phyloP scores from a whole-genome alignment of 2,329 filamentous ascomycete species.

The Atkinsonella texensis region DNA sequence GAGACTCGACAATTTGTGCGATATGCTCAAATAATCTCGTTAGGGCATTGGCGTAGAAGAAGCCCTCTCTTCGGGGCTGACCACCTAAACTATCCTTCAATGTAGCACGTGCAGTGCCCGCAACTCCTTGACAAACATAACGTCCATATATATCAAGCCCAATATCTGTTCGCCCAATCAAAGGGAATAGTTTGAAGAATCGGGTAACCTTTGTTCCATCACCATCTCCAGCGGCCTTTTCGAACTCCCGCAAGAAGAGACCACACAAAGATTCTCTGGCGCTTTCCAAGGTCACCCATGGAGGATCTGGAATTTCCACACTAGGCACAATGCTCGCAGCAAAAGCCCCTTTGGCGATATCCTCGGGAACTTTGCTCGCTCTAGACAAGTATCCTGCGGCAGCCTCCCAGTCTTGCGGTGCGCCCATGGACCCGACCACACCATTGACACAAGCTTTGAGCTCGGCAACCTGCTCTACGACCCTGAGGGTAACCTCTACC shows the following conservation, averaged over 20 bases:
- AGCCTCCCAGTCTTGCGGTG: slow-evolving; percentile 96
- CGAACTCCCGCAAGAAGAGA: slow-evolving; percentile 87
- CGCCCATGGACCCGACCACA: slow-evolving; percentile 91
- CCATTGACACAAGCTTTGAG: slow-evolving; percentile 93
- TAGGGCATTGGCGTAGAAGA: slow-evolving; percentile 84
- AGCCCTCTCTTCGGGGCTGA: slow-evolving; percentile 50
- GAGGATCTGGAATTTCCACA: slow-evolving; percentile 86
- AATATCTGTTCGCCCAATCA: slow-evolving; percentile 80
- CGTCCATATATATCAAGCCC: slow-evolving; percentile 89
- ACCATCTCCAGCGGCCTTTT: slow-evolving; percentile 76
- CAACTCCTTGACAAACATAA: slow-evolving; percentile 93
- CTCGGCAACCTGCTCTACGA: slow-evolving; percentile 93
- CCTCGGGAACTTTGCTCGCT: slow-evolving; percentile 66
- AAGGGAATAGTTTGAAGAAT: slow-evolving; percentile 95
- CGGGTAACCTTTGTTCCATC: slow-evolving; percentile 83
- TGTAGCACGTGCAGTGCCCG: slow-evolving; percentile 67
- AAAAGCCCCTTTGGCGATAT: slow-evolving; percentile 74
- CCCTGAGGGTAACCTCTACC: slow-evolving; percentile 78
- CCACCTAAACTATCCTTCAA: slow-evolving; percentile 54
- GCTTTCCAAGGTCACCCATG: slow-evolving; percentile 72
- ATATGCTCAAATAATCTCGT: slow-evolving; percentile 96
- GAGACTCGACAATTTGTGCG: slow-evolving; percentile 87
- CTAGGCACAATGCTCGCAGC: slow-evolving; percentile 89
- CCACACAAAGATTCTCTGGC: slow-evolving; percentile 83
- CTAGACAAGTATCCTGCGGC: slow-evolving; percentile 81